phyloP scores from a whole-genome alignment of 2,329 filamentous ascomycete species.

The Exophiala mesophila region DNA sequence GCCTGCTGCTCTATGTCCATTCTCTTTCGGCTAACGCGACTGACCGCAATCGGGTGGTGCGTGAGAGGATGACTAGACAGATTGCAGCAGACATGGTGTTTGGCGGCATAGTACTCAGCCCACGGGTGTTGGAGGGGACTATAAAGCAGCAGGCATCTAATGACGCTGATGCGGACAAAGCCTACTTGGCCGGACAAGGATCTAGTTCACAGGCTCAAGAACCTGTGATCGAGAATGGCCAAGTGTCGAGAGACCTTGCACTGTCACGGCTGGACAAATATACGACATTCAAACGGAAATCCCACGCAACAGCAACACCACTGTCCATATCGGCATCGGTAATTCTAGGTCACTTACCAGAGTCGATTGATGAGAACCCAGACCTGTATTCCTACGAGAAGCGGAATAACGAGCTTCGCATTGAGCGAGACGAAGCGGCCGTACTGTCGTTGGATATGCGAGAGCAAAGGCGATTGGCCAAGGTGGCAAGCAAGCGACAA shows the following conservation, averaged over 20 bases:
- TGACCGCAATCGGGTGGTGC: conserved; percentile 20
- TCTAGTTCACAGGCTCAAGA: no score
- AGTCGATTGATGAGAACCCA: conserved; percentile 16
- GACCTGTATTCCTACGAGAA: conserved; percentile 18
- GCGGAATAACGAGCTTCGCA: conserved; percentile 13
- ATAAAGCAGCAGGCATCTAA: not conserved
- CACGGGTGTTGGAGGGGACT: not conserved
- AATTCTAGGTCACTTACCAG: conserved; percentile 10
- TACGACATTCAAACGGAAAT: not conserved
- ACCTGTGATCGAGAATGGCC: no score
- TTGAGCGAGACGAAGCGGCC: conserved; percentile 15
- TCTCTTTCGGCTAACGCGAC: conserved; percentile 11
- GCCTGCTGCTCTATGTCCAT: conserved; percentile 8
- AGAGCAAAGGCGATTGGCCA: conserved; percentile 13
- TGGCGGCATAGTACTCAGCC: conserved; percentile 6
- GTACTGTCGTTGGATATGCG: conserved; percentile 16
- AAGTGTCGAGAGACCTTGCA: no score
- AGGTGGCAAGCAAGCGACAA: conserved; percentile 11
- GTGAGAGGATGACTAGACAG: conserved; percentile 20
- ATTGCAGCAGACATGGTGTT: conserved; percentile 12
- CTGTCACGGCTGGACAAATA: conserved; percentile 2
- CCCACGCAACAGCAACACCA: not conserved
- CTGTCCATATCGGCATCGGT: not conserved
- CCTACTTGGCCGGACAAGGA: no score
- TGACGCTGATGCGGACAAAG: not conserved